phyloP scores from a whole-genome alignment of 495 filamentous ascomycete genomes.

The Aspergillus sclerotioniger region DNA sequence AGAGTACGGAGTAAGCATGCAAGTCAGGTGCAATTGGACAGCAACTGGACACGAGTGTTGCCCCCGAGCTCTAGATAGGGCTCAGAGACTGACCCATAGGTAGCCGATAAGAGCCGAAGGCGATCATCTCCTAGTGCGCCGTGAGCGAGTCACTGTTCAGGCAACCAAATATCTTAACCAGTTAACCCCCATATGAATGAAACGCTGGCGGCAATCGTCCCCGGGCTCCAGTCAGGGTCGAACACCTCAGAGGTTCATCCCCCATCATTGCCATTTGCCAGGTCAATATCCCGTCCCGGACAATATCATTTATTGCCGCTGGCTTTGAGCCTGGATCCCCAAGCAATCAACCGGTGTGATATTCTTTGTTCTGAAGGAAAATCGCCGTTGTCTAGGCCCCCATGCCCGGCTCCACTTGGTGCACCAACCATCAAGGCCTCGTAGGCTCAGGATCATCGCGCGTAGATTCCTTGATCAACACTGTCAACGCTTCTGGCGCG shows the following conservation, averaged over 20 bases:
- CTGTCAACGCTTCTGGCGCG: not conserved
- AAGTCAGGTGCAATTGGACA: no score
- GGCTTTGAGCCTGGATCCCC: not conserved
- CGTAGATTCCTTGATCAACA: constrained; percentile 3
- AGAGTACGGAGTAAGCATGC: no score
- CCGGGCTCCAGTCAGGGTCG: constrained; percentile 1
- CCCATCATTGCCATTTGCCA: not conserved
- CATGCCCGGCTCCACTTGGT: not conserved
- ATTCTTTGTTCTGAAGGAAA: not conserved
- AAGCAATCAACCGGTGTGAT: not conserved
- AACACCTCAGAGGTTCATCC: not conserved
- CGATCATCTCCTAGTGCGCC: constrained; percentile 3
- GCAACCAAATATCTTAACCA: constrained; percentile 6
- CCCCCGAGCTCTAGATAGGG: no score
- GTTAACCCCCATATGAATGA: constrained; percentile 14
- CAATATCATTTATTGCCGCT: not conserved
- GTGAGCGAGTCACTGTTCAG: not conserved
- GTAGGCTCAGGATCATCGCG: not conserved
- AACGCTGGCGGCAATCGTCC: constrained; percentile 13
- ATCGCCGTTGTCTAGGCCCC: not conserved
- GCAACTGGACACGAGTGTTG: no score
- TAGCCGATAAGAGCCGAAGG: not conserved
- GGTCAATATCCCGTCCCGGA: not conserved
- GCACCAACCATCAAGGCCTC: not conserved
- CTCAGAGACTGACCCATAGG: no score